A percentile compares a stretch with the other conserved stretches of the same genome.
These are phyloP conservation scores for Candida boidinii DNA, from an alignment of 805 yeast species.

Conservation along the genomic window DNA sequence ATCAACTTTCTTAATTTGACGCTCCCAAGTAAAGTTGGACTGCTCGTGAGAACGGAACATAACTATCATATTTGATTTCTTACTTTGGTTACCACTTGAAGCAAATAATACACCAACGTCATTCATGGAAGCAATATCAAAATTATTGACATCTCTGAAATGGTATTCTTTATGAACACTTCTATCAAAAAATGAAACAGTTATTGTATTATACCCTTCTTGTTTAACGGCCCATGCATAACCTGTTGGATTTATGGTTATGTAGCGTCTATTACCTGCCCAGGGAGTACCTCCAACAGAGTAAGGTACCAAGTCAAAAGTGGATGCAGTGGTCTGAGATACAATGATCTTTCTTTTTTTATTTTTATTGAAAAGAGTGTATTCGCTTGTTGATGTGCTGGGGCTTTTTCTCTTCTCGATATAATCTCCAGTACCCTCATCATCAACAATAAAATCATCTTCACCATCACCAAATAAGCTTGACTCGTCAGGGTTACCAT, in stretches of 20 bases:
- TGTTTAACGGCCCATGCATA: constrained; percentile 71
- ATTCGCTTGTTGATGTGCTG: not conserved
- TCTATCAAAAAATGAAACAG: constrained; percentile 80
- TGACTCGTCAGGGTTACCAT: constrained; percentile 13
- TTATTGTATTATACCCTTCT: constrained; percentile 57
- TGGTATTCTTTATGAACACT: constrained; percentile 72
- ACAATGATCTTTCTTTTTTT: not conserved
- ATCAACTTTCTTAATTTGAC: constrained; percentile 24
- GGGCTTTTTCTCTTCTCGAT: not conserved
- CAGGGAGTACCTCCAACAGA: constrained; percentile 91
- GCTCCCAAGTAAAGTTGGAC: constrained; percentile 64
- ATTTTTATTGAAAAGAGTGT: not conserved
- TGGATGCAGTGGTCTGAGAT: constrained; percentile 1
- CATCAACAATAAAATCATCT: constrained; percentile 55
- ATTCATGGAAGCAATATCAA: constrained; percentile 69
- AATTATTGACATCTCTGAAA: constrained; percentile 66
- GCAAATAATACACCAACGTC: constrained; percentile 61
- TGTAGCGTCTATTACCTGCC: constrained; percentile 57
- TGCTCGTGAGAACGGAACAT: constrained; percentile 65
- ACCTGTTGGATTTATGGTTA: constrained; percentile 75
- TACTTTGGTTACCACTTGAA: constrained; percentile 20
- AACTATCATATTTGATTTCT: constrained; percentile 25
- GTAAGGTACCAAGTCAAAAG: constrained; percentile 45
- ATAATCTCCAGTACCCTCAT: constrained; percentile 45
- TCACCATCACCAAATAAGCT: constrained; percentile 30